Evolutionary conservation across 306 rosid genomes (phyloP).

Genomic region (Carpinus fangiana): DNA sequence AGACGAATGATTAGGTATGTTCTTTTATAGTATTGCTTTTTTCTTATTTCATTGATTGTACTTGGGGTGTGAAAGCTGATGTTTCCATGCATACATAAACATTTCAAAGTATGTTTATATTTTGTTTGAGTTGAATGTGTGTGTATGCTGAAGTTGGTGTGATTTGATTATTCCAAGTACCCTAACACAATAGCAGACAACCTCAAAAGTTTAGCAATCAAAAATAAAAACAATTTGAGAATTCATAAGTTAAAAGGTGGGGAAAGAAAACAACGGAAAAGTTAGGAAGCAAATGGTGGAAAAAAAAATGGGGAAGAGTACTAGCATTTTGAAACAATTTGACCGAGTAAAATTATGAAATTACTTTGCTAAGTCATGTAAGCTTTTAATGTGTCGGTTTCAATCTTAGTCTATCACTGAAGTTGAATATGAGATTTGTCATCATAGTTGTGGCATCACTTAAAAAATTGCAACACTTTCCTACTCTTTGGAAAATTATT

Average conservation of each 20-base stretch:
- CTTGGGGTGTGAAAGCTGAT: too few relatives aligned
- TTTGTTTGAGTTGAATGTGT: too few relatives aligned
- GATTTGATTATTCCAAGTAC: constrained; percentile 63
- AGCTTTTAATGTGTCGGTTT: not conserved
- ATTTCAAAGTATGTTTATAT: too few relatives aligned
- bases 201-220: constrained; percentile 20
- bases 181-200: constrained; percentile 46
- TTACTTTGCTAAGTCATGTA: not conserved
- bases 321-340: not conserved
- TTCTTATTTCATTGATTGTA: too few relatives aligned
- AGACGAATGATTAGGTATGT: too few relatives aligned
- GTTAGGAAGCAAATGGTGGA: not conserved
- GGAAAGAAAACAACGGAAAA: not conserved
- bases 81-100: too few relatives aligned
- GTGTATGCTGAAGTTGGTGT: too few relatives aligned
- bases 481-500: not conserved
- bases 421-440: not conserved
- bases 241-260: not conserved
- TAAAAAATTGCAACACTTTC: not conserved
- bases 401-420: not conserved
- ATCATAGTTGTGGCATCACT: not conserved
- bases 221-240: not conserved
- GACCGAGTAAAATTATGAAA: not conserved
- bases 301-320: not conserved
- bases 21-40: too few relatives aligned